Conservation (phyloP, 2,329 filamentous ascomycete species). For the Arthrobotrys sinensis region DNA sequence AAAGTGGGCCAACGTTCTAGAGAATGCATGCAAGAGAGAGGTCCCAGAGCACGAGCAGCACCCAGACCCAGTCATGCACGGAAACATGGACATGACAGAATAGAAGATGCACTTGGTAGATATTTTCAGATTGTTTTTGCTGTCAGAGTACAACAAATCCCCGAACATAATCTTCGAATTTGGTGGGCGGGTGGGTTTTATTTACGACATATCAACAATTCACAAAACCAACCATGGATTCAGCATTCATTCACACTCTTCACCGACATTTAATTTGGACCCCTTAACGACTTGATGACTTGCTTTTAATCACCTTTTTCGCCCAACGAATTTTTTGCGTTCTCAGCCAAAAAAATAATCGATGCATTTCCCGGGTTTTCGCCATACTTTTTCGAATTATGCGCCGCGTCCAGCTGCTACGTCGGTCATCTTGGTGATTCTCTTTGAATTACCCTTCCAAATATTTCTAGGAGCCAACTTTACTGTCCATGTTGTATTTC, state of each 20-base stretch:
- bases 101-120: constrained; percentile 2
- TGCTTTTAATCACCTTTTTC: background rate
- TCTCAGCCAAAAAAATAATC: constrained; percentile 20
- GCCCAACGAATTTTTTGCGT: constrained; percentile 12
- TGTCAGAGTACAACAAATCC: background rate
- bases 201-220: constrained; percentile 12
- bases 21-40: constrained; percentile 95
- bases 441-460: background rate
- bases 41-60: constrained; percentile 73
- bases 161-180: background rate
- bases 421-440: constrained; percentile 4
- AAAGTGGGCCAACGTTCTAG: constrained; percentile 98
- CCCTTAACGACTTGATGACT: constrained; percentile 50
- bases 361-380: constrained; percentile 31
- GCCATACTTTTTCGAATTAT: constrained; percentile 7
- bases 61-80: constrained; percentile 47
- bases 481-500: constrained; percentile 2
- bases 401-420: background rate
- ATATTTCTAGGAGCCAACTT: constrained; percentile 7
- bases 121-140: background rate
- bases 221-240: constrained; percentile 4
- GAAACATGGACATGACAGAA: constrained; percentile 58
- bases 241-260: background rate
- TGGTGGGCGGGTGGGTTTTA: constrained; percentile 6
- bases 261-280: constrained; percentile 22